phyloP scores from a whole-genome alignment of 352 stramenopile species.

The Thraustotheca clavata region DNA sequence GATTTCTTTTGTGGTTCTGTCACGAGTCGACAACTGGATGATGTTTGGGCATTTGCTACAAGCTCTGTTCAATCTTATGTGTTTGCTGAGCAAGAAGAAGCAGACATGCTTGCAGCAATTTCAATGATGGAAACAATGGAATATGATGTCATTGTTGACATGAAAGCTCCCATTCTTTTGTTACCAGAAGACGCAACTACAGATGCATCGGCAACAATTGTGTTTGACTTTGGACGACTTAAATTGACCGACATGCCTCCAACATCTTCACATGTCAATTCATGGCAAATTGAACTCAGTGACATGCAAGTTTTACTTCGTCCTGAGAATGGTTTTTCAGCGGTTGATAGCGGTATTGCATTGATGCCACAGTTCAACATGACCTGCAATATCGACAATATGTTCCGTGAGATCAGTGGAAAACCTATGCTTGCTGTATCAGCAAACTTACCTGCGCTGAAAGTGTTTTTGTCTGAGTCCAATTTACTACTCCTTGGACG shows the following conservation, averaged over 20 bases:
- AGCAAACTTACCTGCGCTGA: slow-evolving; percentile 35
- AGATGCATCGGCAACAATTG: slow-evolving; percentile 32
- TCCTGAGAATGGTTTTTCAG: background rate
- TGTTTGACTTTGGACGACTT: slow-evolving; percentile 65
- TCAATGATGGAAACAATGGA: slow-evolving; percentile 22
- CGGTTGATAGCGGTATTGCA: background rate
- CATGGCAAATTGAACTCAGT: slow-evolving; percentile 52
- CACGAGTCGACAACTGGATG: slow-evolving; percentile 57
- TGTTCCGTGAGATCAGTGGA: background rate
- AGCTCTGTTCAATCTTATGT: slow-evolving; percentile 77
- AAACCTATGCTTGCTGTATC: background rate
- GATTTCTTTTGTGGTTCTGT: slow-evolving; percentile 63
- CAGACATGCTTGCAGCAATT: slow-evolving; percentile 26
- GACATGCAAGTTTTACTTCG: slow-evolving; percentile 56
- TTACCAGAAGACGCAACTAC: slow-evolving; percentile 44
- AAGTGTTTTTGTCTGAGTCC: slow-evolving; percentile 39
- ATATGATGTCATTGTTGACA: slow-evolving; percentile 64
- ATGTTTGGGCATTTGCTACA: slow-evolving; percentile 71
- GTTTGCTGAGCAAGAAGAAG: slow-evolving; percentile 52
- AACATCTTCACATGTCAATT: slow-evolving; percentile 28
- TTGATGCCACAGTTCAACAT: slow-evolving; percentile 14
- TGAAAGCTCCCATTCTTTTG: slow-evolving; percentile 67
- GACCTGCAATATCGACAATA: background rate
- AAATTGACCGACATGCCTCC: slow-evolving; percentile 35
- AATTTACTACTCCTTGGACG: slow-evolving; percentile 40